Conservation (phyloP, 2,329 filamentous ascomycete genomes). For the Alternaria angustiovoidea region DNA sequence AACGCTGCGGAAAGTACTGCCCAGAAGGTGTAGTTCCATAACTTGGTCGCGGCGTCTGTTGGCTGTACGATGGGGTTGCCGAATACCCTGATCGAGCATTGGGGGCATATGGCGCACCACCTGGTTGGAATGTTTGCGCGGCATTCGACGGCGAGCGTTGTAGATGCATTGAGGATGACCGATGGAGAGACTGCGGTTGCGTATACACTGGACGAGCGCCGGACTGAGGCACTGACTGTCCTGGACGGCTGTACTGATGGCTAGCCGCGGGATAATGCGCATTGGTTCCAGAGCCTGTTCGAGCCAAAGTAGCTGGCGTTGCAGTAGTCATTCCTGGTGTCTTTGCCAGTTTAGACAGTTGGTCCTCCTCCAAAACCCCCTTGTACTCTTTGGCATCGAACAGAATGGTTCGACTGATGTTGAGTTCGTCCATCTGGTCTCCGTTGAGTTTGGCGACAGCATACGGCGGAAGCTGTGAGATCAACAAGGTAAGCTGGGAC, state of each 20-base stretch:
- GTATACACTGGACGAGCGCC: conserved; percentile 45
- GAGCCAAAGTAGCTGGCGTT: conserved; percentile 39
- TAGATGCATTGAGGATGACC: conserved; percentile 49
- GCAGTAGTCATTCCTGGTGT: conserved; percentile 43
- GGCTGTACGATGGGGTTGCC: conserved; percentile 38
- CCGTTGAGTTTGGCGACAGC: conserved; percentile 86
- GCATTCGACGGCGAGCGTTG: conserved; percentile 45
- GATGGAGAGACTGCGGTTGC: conserved; percentile 44
- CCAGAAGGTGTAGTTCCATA: conserved; percentile 35
- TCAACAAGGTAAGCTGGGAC: conserved; percentile 75
- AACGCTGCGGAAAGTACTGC: conserved; percentile 44
- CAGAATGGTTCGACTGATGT: conserved; percentile 80
- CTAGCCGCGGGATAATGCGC: conserved; percentile 38
- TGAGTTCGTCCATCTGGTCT: conserved; percentile 81
- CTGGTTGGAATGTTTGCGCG: conserved; percentile 40
- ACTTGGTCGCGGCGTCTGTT: conserved; percentile 43
- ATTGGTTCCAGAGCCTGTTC: conserved; percentile 37
- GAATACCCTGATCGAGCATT: conserved; percentile 39
- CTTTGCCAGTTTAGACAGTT: conserved; percentile 58
- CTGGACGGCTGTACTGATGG: conserved; percentile 45
- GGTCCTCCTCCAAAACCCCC: conserved; percentile 86
- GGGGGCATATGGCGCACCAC: conserved; percentile 38
- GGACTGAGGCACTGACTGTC: conserved; percentile 35
- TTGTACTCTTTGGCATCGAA: conserved; percentile 76
- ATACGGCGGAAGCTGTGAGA: conserved; percentile 80